These are phyloP conservation scores for Omphalea diandra DNA, from an alignment of 441 rosid genomes.

Conservation along the genomic window DNA sequence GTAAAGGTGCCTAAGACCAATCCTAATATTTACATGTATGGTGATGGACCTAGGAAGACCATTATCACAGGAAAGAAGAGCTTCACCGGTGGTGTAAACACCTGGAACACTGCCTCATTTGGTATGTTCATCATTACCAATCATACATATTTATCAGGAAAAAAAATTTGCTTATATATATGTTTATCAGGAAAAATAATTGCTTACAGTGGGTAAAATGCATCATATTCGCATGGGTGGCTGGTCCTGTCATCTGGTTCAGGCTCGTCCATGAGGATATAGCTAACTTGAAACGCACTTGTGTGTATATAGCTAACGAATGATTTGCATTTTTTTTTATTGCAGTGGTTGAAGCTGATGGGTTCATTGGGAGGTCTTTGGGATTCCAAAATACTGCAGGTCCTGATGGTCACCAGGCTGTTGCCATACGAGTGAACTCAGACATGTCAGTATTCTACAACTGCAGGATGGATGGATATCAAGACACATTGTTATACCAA, in stretches of 20 bases:
- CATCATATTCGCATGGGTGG: no score
- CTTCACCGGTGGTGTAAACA: conserved; percentile 29
- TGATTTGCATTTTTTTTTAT: neutral
- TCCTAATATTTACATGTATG: conserved; percentile 29
- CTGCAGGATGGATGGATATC: conserved; percentile 35
- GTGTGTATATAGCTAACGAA: no score
- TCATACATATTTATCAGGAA: no score
- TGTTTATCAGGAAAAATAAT: no score
- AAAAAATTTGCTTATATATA: no score
- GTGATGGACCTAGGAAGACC: conserved; percentile 36
- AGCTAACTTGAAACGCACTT: no score
- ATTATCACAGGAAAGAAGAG: conserved; percentile 34
- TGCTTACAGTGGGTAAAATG: no score
- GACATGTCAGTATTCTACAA: conserved; percentile 31
- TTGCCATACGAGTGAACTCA: conserved; percentile 28
- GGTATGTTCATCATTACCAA: conserved; percentile 6
- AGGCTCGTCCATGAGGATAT: no score
- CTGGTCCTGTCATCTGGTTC: no score
- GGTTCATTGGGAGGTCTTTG: conserved; percentile 29
- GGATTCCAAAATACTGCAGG: conserved; percentile 40
- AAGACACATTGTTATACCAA: conserved; percentile 34
- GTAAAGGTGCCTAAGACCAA: conserved; percentile 24
- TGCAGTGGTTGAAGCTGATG: conserved; percentile 29
- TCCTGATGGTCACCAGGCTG: conserved; percentile 38
- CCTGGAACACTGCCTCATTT: conserved; percentile 35